Percentiles rank a stretch among this genome's conserved stretches.
Evolutionary conservation across 179 eudicot genomes (phyloP).

Genomic region (Beta lomatogona): DNA sequence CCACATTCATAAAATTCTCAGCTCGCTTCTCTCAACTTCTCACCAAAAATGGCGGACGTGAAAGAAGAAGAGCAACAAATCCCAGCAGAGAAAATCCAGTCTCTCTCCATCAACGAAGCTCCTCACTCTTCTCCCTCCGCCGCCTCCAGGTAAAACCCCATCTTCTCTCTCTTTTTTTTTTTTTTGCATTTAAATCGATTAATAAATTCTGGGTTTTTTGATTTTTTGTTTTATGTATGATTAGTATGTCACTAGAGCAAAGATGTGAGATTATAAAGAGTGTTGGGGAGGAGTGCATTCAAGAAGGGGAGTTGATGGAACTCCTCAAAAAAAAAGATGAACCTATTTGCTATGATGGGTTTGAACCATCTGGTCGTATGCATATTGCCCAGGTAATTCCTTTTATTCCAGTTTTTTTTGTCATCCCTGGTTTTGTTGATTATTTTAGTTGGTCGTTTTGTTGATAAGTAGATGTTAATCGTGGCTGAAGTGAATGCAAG

Average conservation of each 20-base stretch:
- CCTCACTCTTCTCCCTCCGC: background rate
- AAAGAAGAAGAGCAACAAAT: background rate
- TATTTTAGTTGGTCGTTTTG: background rate
- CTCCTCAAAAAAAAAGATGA: slow-evolving; percentile 62
- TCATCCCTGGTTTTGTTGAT: background rate
- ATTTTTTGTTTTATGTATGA: background rate
- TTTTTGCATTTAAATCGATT: background rate
- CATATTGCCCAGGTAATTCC: slow-evolving; percentile 75
- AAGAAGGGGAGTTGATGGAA: slow-evolving; percentile 68
- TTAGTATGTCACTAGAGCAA: slow-evolving; percentile 62
- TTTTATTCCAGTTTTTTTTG: background rate
- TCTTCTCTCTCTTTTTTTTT: too few species aligned
- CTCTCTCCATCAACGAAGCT: background rate
- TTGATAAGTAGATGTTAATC: too few species aligned
- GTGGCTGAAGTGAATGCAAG: too few species aligned
- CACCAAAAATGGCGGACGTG: background rate
- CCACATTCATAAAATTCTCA: too few species aligned
- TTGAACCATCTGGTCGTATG: slow-evolving; percentile 92
- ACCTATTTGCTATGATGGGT: slow-evolving; percentile 85
- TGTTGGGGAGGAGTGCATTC: slow-evolving; percentile 86
- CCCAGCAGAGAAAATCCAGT: background rate
- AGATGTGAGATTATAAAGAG: slow-evolving; percentile 61
- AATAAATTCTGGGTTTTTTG: background rate
- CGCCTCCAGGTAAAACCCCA: background rate
- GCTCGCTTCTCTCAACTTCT: background rate